These are phyloP conservation scores for Neopestalotiopsis rosae DNA, from an alignment of 2,329 filamentous ascomycete genomes.

Conservation along the genomic window DNA sequence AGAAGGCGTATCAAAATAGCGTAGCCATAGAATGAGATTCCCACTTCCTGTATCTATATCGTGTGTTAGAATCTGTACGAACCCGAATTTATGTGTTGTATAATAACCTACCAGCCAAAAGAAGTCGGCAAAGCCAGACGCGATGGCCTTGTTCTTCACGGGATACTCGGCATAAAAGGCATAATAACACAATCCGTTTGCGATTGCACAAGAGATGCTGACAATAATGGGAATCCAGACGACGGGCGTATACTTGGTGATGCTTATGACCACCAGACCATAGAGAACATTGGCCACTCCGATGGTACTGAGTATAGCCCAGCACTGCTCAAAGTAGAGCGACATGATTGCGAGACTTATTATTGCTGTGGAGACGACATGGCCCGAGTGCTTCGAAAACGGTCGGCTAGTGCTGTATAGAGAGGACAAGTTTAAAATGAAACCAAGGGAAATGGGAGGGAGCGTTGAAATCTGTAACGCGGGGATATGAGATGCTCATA, in stretches of 20 bases:
- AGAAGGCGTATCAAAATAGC: constrained; percentile 58
- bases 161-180: constrained; percentile 42
- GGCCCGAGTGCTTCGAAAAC: not conserved
- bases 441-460: not conserved
- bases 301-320: constrained; percentile 51
- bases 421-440: not conserved
- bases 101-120: constrained; percentile 42
- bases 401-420: not conserved
- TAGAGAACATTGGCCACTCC: constrained; percentile 46
- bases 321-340: constrained; percentile 49
- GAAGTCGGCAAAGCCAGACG: constrained; percentile 45
- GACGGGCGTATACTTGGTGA: constrained; percentile 44
- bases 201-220: constrained; percentile 43
- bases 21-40: constrained; percentile 55
- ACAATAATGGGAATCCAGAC: constrained; percentile 45
- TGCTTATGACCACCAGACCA: constrained; percentile 43
- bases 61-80: not conserved
- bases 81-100: not conserved
- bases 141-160: constrained; percentile 34
- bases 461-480: not conserved
- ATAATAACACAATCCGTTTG: constrained; percentile 50
- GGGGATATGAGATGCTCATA: not conserved
- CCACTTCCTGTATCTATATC: constrained; percentile 47
- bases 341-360: not conserved
- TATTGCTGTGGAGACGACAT: not conserved